Conservation (phyloP, 2,329 filamentous ascomycete species). For the Claviceps sorghi region DNA sequence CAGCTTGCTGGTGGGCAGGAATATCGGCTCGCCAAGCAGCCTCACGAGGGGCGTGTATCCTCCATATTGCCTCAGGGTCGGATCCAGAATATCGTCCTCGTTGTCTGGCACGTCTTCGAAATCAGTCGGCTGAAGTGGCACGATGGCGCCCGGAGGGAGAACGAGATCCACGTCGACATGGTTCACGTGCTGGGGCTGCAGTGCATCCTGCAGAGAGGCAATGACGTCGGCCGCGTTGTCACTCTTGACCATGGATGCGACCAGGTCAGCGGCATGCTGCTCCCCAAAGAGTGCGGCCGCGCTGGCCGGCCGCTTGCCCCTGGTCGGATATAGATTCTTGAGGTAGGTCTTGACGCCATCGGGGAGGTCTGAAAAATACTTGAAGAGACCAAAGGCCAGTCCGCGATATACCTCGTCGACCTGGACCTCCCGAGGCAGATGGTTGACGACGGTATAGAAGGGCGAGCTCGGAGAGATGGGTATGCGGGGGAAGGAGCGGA, state of each 20-base stretch:
- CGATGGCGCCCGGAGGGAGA: constrained; percentile 62
- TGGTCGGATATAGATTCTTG: constrained; percentile 40
- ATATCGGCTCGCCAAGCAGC: constrained; percentile 69
- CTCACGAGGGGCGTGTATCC: constrained; percentile 63
- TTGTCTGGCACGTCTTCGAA: constrained; percentile 44
- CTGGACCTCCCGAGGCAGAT: constrained; percentile 84
- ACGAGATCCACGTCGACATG: constrained; percentile 83
- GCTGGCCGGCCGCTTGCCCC: constrained; percentile 45
- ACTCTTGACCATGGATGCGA: constrained; percentile 68
- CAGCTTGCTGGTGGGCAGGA: constrained; percentile 72
- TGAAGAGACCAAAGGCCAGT: constrained; percentile 80
- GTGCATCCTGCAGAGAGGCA: constrained; percentile 55
- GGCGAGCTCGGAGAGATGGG: constrained; percentile 87
- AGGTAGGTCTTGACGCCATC: constrained; percentile 60
- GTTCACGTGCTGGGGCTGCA: constrained; percentile 68
- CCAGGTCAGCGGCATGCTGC: constrained; percentile 82
- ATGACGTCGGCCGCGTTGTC: constrained; percentile 64
- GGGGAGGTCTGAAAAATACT: constrained; percentile 84
- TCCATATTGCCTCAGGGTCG: constrained; percentile 55
- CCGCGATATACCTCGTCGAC: constrained; percentile 87
- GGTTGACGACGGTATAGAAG: constrained; percentile 78
- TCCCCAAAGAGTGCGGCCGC: constrained; percentile 66
- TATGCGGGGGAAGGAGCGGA: constrained; percentile 78
- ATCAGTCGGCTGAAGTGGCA: constrained; percentile 45
- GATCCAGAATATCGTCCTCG: constrained; percentile 52